Evolutionary conservation across 176 grass and related monocot species (phyloP).

Genomic region (Musa troglodytarum): DNA sequence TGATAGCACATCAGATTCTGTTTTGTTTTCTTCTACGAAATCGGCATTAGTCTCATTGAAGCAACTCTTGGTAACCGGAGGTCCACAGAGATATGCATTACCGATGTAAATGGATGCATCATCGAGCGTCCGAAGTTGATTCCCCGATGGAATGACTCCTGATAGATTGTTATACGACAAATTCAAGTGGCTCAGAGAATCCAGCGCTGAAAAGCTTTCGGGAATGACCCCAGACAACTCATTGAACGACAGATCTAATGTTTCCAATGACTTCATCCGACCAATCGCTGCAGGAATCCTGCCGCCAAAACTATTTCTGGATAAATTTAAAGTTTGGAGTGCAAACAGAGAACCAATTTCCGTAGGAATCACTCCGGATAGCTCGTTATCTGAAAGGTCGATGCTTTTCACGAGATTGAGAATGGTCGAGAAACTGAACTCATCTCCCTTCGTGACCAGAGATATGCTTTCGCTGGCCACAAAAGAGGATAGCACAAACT

Average conservation of each 20-base stretch:
- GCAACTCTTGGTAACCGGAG: constrained; percentile 1
- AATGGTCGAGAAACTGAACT: too few species aligned
- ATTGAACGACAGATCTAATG: constrained; percentile 14
- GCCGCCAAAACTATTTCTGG: not conserved
- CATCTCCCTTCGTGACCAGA: not conserved
- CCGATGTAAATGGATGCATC: constrained; percentile 11
- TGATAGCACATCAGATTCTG: too few species aligned
- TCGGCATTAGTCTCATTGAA: not conserved
- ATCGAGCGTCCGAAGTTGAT: not conserved
- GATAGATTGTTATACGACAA: not conserved
- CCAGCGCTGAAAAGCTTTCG: not conserved
- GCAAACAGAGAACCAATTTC: not conserved
- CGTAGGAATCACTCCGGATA: too few species aligned
- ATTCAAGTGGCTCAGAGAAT: not conserved
- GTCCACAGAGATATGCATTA: constrained; percentile 21
- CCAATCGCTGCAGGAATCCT: too few species aligned
- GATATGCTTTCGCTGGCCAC: too few species aligned
- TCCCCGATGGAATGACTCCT: not conserved
- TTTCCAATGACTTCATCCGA: constrained; percentile 7
- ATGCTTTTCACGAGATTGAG: too few species aligned
- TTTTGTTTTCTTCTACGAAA: too few species aligned
- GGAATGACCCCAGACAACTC: not conserved
- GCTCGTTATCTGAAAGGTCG: too few species aligned
- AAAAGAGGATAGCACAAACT: too few species aligned
- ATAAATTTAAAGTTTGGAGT: constrained; percentile 1